Conservation (phyloP, 129 eudicot genomes). For the Escallonia rubra region DNA sequence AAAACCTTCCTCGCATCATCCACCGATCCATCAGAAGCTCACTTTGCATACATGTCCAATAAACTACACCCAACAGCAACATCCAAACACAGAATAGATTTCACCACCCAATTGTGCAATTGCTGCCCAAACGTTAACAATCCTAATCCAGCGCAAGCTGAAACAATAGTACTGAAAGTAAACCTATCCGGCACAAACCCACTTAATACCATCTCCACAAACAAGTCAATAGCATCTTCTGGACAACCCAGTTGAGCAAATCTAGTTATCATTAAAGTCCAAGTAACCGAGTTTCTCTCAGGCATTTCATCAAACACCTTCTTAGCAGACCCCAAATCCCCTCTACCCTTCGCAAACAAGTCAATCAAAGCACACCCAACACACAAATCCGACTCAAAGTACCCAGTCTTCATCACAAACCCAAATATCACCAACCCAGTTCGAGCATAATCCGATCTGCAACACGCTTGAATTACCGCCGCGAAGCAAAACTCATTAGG, state of each 20-base stretch:
- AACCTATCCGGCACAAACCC: slow-evolving; percentile 11
- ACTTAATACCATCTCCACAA: slow-evolving; percentile 9
- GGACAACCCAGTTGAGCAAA: slow-evolving; percentile 2
- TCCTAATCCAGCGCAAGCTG: slow-evolving; percentile 9
- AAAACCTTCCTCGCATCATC: slow-evolving; percentile 15
- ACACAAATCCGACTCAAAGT: slow-evolving; percentile 10
- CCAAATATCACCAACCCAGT: slow-evolving; percentile 10
- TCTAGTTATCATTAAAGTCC: slow-evolving; percentile 16
- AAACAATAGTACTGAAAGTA: slow-evolving; percentile 7
- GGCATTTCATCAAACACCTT: slow-evolving; percentile 21
- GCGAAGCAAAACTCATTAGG: slow-evolving; percentile 16
- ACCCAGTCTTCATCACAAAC: slow-evolving; percentile 4
- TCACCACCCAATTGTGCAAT: slow-evolving; percentile 7
- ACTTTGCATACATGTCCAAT: slow-evolving; percentile 18
- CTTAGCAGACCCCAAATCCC: slow-evolving; percentile 11
- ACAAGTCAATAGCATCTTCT: slow-evolving; percentile 7
- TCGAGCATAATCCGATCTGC: not conserved
- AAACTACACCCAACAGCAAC: slow-evolving; percentile 15
- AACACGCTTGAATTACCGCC: slow-evolving; percentile 14
- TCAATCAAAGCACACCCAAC: slow-evolving; percentile 18
- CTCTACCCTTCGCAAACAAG: slow-evolving; percentile 4
- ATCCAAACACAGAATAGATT: slow-evolving; percentile 1
- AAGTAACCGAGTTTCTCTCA: slow-evolving; percentile 9
- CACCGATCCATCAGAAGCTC: not conserved
- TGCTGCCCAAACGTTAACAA: slow-evolving; percentile 6